Conservation (phyloP, 257 asterid genomes). For the Solanum appendiculatum region DNA sequence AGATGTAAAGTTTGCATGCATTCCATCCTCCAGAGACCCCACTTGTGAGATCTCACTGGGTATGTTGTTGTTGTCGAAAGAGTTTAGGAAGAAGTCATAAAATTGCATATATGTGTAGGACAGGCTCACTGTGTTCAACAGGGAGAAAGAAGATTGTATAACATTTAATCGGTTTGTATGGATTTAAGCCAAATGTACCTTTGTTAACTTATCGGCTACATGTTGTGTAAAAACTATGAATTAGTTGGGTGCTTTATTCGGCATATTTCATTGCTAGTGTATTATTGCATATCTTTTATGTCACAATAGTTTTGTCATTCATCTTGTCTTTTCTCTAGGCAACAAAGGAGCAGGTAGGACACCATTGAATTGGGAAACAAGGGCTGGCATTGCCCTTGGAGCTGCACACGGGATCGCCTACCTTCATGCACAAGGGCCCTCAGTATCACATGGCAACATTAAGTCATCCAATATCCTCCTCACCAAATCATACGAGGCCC, state of each 20-base stretch:
- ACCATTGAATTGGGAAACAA: constrained; percentile 46
- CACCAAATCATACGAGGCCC: constrained; percentile 23
- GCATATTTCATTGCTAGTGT: not conserved
- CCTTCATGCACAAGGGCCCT: constrained; percentile 38
- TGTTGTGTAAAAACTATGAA: not conserved
- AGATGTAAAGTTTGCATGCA: not conserved
- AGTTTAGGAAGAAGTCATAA: not conserved
- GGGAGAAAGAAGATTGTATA: not conserved
- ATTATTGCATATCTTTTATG: not conserved
- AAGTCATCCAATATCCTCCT: constrained; percentile 48
- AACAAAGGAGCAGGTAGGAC: constrained; percentile 41
- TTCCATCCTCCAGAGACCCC: not conserved
- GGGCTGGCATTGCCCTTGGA: constrained; percentile 34
- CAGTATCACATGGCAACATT: constrained; percentile 40
- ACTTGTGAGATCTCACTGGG: not conserved
- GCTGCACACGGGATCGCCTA: constrained; percentile 37
- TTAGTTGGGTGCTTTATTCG: not conserved
- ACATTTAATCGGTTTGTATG: not conserved
- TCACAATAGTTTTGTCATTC: not conserved
- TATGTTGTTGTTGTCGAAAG: not conserved
- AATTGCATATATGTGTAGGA: not conserved
- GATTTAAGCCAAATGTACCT: not conserved
- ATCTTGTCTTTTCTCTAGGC: constrained; percentile 11
- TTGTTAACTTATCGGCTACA: not conserved
- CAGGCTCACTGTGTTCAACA: not conserved